phyloP scores from a whole-genome alignment of 371 early-diverging fungal genomes.

The Mucor saturninus region DNA sequence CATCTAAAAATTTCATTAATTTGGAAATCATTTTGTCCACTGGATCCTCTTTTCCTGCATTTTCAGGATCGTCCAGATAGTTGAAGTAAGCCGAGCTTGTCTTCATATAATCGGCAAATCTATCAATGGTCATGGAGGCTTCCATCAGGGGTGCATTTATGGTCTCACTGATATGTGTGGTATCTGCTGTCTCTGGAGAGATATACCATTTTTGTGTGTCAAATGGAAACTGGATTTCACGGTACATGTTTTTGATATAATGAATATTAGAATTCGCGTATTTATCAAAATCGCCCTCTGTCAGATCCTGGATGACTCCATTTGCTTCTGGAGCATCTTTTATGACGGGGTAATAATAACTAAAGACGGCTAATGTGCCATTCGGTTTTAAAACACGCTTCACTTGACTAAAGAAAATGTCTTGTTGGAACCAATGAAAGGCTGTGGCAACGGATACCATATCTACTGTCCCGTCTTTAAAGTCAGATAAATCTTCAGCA shows the following conservation, averaged over 20 bases:
- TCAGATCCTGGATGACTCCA: constrained; percentile 32
- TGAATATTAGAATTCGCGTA: constrained; percentile 50
- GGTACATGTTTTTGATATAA: constrained; percentile 36
- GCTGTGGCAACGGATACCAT: constrained; percentile 65
- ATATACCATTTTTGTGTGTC: constrained; percentile 42
- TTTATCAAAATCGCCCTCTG: constrained; percentile 28
- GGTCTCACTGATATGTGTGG: constrained; percentile 17
- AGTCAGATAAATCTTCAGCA: constrained; percentile 49
- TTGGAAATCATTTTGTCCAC: constrained; percentile 17
- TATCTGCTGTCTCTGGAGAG: constrained; percentile 25
- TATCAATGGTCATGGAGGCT: constrained; percentile 39
- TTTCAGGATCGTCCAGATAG: constrained; percentile 31
- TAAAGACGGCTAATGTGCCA: constrained; percentile 72
- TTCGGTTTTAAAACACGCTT: constrained; percentile 68
- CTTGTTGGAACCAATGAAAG: constrained; percentile 72
- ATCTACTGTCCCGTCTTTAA: constrained; percentile 45
- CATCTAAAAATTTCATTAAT: constrained; percentile 5
- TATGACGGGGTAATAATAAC: constrained; percentile 58
- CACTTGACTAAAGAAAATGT: constrained; percentile 60
- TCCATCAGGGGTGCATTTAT: constrained; percentile 38
- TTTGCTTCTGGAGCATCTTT: constrained; percentile 42
- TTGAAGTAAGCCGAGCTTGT: constrained; percentile 62
- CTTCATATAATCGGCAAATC: constrained; percentile 53
- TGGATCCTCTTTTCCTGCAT: constrained; percentile 15
- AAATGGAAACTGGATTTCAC: constrained; percentile 43